Conservation (phyloP, 2,329 filamentous ascomycete species). For the Acarospora socialis region DNA sequence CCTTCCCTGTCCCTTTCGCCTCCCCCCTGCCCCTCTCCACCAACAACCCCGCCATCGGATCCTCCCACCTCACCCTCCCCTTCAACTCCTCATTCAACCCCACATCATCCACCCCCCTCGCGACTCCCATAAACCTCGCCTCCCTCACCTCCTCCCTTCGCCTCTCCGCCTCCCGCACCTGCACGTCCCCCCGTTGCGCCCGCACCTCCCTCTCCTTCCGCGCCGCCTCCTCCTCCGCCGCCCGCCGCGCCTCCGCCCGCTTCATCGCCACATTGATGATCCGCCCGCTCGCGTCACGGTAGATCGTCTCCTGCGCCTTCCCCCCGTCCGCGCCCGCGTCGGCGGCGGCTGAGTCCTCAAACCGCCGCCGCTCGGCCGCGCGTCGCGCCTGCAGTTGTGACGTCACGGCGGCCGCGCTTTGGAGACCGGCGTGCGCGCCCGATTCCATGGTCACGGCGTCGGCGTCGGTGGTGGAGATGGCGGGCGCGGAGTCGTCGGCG, state of each 20-base stretch:
- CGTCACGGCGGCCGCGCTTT: slow-evolving; percentile 66
- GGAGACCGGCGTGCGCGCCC: slow-evolving; percentile 74
- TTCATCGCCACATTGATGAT: slow-evolving; percentile 88
- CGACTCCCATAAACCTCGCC: slow-evolving; percentile 67
- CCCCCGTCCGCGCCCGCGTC: slow-evolving; percentile 25
- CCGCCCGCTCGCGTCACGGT: slow-evolving; percentile 87
- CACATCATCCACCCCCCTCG: slow-evolving; percentile 68
- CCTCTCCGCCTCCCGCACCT: slow-evolving; percentile 51
- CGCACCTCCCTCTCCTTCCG: slow-evolving; percentile 53
- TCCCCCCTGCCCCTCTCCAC: slow-evolving; percentile 32
- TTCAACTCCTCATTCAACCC: slow-evolving; percentile 75
- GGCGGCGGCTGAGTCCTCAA: slow-evolving; percentile 31
- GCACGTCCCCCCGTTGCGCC: slow-evolving; percentile 71
- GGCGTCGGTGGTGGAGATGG: slow-evolving; percentile 26
- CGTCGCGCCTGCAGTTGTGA: slow-evolving; percentile 53
- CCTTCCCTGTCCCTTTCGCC: slow-evolving; percentile 35
- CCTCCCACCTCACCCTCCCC: slow-evolving; percentile 71
- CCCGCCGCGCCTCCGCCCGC: slow-evolving; percentile 69
- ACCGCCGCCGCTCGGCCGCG: slow-evolving; percentile 43
- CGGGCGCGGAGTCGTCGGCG: slow-evolving; percentile 35
- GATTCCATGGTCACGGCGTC: slow-evolving; percentile 59
- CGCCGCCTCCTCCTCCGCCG: slow-evolving; percentile 54
- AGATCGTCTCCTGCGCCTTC: slow-evolving; percentile 66
- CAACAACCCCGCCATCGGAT: slow-evolving; percentile 77
- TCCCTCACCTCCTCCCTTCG: slow-evolving; percentile 59